Evolutionary conservation across 108 stramenopile genomes (phyloP), one percentile per base, ranked within the genome.

Genomic region (Pseudonitzschia delicatissima): DNA sequence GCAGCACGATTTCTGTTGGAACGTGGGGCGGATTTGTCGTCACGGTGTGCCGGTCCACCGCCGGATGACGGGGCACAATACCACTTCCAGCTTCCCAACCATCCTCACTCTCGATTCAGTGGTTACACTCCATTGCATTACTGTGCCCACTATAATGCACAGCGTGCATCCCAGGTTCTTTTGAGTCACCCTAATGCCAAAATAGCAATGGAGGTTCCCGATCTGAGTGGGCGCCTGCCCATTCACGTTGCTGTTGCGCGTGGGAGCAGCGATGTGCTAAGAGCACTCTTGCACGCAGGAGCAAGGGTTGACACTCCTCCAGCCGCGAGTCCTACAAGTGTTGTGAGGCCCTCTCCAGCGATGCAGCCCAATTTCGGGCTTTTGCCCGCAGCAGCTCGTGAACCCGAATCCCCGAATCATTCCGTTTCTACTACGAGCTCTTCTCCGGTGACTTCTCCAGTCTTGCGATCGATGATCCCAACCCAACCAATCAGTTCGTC

Each of bases 91-190:
- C 37, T 58, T 9, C 65, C 69, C 45, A 71, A 75, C 57, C 75
- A 80, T 51, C 83, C 84, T 39, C 87, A 86, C 40, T 77, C 81
- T 71, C 84, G 88, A 12, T 94, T 94, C 71, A 81, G 80, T 21
- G 88, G 92, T 4, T 94, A 94, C 68, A 89, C 89, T 3, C 89
- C 92, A 0, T 74, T 94, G 9, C 92, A 94, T 66, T 94, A 94
- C 68, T 87, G 85, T 52, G 88, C 92, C 18, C 92, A 94, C 67
- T 94, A 94, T 71, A 90, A 94, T 77, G 87, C 92, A 13, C 78
- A 81, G 26, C 58, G 71, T 20, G 86, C 89, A 8, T 84, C 89
- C 7, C 70, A 77, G 26, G 76, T 90, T 12, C 66, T 94, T 35
- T 58, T 94, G 40, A 58, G 62, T 57, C 64, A 79, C 62, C 64